Evolutionary conservation across 2,329 filamentous ascomycete species (phyloP), one percentile per base, ranked within the genome.

Genomic region (Colletotrichum sp.): DNA sequence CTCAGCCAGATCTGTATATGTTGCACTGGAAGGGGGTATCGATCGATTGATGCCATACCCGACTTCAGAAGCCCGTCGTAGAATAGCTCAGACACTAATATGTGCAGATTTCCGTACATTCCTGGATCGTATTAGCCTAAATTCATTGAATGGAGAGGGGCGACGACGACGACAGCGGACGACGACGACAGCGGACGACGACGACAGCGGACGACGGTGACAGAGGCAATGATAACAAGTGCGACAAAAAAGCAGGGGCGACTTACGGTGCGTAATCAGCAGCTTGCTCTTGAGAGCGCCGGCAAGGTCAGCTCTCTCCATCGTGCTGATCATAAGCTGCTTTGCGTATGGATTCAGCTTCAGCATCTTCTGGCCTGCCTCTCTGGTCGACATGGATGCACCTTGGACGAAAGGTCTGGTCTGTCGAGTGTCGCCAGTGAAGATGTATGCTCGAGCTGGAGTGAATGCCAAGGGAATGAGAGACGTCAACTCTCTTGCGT

Each of bases 391-490:
- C 26, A 48, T 63, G 15, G 13, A 67, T 9, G 7, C 67, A 9
- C 80, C 79, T 30, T 85, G 83, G 24, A 87, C 84, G 30, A 84
- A 89, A 0, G 87, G 87, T 8, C 83, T 82, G 0, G 86, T 88
- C 71, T 88, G 85, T 2, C 86, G 83, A n/a, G 86, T 84, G 48
- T 87, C 87, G 2, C 87, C 87, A 0, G 86, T 86, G 61, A 88
- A 84, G 3, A 89, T 85, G 86, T 87, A 89, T 0, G 82, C 84
- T 4, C 82, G 75, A 0, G 87, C 87, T 4, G 83, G 81, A 63
- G 85, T 88, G 32, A 83, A 85, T 0, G 87, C 86, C 24, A 89
- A 80, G 0, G 87, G 82, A 2, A 89, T 88, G 21, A 89, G 78
- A 0, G 85, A 86, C 0, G 87, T 88, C 0, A 88, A 79, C 77